Evolutionary conservation across 1,139 yeast species (phyloP).

Genomic region (Candida freyschussii): DNA sequence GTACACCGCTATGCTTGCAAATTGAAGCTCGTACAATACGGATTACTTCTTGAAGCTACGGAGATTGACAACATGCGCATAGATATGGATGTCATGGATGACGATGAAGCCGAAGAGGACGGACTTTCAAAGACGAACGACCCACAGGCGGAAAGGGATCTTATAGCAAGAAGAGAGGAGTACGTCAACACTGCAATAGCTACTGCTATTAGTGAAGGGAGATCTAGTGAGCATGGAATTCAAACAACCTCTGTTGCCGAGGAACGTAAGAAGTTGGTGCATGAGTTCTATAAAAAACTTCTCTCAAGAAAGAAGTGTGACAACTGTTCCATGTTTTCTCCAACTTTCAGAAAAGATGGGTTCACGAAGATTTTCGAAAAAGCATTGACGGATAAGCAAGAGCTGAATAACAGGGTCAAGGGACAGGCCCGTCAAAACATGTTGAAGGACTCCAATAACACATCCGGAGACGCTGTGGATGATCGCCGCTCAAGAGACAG

Average conservation of each 20-base stretch:
- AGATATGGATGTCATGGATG: constrained; percentile 24
- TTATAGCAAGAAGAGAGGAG: constrained; percentile 56
- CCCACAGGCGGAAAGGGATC: constrained; percentile 31
- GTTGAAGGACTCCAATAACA: constrained; percentile 35
- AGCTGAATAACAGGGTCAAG: constrained; percentile 74
- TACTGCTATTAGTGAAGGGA: constrained; percentile 74
- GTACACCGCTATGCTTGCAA: constrained; percentile 76
- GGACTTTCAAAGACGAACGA: constrained; percentile 31
- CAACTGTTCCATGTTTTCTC: constrained; percentile 94
- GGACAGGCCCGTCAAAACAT: constrained; percentile 73
- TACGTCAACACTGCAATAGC: constrained; percentile 70
- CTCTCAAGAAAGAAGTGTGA: constrained; percentile 83
- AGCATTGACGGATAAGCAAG: constrained; percentile 75
- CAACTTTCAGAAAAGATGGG: constrained; percentile 92
- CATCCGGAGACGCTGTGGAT: constrained; percentile 25
- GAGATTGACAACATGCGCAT: constrained; percentile 63
- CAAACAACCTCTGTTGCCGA: constrained; percentile 81
- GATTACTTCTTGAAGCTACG: constrained; percentile 73
- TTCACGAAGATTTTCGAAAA: constrained; percentile 88
- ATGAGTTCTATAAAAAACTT: constrained; percentile 69
- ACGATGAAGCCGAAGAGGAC: constrained; percentile 33
- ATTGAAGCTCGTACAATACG: constrained; percentile 79
- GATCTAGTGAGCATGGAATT: constrained; percentile 61
- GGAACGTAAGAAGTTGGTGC: constrained; percentile 75
- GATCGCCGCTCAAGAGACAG: constrained; percentile 28